A percentile compares a stretch with the other conserved stretches of the same genome.
These are phyloP conservation scores for Macrophomina pseudophaseolina DNA, from an alignment of 2,329 filamentous ascomycete genomes.

Conservation along the genomic window DNA sequence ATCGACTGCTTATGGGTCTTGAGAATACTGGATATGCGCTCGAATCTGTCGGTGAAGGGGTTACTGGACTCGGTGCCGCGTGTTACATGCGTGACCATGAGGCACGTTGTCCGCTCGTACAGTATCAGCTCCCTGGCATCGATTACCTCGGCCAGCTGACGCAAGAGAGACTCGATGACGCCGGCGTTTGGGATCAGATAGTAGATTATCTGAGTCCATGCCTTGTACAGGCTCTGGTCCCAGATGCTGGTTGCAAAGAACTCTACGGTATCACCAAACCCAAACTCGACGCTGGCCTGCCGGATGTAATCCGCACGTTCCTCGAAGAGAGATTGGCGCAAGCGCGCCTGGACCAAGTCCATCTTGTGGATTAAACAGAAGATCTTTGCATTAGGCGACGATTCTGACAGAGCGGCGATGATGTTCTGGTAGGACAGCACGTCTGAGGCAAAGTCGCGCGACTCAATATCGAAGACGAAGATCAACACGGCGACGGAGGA, in stretches of 20 bases:
- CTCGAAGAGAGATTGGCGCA: conserved; percentile 81
- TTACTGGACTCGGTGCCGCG: conserved; percentile 76
- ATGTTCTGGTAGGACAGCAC: conserved; percentile 91
- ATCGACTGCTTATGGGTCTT: conserved; percentile 94
- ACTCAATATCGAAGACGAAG: conserved; percentile 99
- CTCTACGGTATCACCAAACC: conserved; percentile 69
- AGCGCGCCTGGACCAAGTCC: conserved; percentile 85
- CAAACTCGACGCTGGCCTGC: conserved; percentile 66
- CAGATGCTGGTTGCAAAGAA: conserved; percentile 97
- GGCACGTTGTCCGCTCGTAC: conserved; percentile 93
- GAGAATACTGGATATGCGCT: conserved; percentile 95
- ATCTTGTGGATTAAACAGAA: conserved; percentile 99
- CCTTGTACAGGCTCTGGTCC: conserved; percentile 98
- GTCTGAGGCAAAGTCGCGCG: conserved; percentile 90
- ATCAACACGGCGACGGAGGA: conserved; percentile 95
- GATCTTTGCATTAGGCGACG: conserved; percentile 78
- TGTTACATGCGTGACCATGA: conserved; percentile 93
- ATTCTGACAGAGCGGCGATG: conserved; percentile 85
- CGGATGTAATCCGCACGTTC: conserved; percentile 80
- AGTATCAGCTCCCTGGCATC: conserved; percentile 92
- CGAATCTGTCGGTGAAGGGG: conserved; percentile 89
- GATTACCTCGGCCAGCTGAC: conserved; percentile 80
- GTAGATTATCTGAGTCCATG: conserved; percentile 98
- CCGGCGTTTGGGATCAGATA: conserved; percentile 93
- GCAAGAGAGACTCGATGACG: conserved; percentile 85